Conservation (phyloP, 768 basidiomycete genomes). For the Paxillus rubicundulus region DNA sequence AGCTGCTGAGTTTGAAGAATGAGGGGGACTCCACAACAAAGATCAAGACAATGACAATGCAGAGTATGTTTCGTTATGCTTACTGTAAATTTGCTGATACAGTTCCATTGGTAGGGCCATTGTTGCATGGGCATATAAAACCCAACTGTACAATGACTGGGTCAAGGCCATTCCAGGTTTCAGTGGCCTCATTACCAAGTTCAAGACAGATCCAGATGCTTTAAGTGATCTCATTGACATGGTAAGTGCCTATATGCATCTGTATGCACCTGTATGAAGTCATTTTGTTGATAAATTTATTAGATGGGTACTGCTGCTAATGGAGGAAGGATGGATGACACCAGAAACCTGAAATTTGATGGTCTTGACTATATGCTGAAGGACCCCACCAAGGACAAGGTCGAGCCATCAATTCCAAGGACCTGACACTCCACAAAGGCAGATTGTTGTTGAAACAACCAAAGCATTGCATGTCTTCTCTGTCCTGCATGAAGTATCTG, state of each 20-base stretch:
- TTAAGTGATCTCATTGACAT: background rate
- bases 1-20: background rate
- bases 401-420: background rate
- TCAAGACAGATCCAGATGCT: background rate
- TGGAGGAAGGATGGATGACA: background rate
- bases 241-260: constrained; percentile 1
- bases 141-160: background rate
- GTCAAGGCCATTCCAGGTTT: background rate
- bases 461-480: background rate
- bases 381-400: background rate
- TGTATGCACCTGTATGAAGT: background rate
- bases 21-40: background rate
- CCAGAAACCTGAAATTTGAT: background rate
- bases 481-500: background rate
- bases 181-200: background rate
- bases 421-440: background rate
- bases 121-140: background rate
- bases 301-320: background rate
- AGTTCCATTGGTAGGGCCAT: background rate
- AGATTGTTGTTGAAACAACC: background rate
- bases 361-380: background rate
- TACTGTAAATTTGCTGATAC: background rate
- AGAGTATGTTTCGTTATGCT: background rate
- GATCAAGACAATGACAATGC: background rate
- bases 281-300: background rate